Conservation (phyloP, 805 yeast species). For the Metahyphopichia silvanorum region DNA sequence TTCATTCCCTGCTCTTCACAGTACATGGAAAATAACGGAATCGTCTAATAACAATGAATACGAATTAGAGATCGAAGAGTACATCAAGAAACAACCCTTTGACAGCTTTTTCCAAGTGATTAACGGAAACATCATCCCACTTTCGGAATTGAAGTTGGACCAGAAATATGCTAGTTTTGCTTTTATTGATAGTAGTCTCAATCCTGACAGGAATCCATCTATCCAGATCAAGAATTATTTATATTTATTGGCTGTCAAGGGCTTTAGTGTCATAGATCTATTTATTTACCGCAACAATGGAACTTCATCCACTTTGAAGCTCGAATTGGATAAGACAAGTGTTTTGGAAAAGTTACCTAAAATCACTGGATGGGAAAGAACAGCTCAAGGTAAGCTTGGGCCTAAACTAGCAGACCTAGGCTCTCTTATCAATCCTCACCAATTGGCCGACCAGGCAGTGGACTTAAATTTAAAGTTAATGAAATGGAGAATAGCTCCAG, state of each 20-base stretch:
- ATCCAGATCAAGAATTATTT: constrained; percentile 59
- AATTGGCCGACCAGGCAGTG: constrained; percentile 86
- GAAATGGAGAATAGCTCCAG: constrained; percentile 96
- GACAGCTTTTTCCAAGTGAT: constrained; percentile 11
- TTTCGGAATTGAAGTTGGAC: neutral
- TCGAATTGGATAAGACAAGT: constrained; percentile 9
- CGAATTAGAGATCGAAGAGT: neutral
- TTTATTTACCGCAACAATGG: constrained; percentile 21
- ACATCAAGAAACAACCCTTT: neutral
- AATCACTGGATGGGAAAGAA: constrained; percentile 89
- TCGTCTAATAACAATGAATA: constrained; percentile 2
- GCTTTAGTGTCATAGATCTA: constrained; percentile 16
- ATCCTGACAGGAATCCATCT: constrained; percentile 35
- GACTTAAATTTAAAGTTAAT: constrained; percentile 86
- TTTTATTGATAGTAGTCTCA: constrained; percentile 31
- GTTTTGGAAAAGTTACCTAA: constrained; percentile 30
- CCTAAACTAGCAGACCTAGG: constrained; percentile 87
- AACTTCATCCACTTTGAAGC: constrained; percentile 12
- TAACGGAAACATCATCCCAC: constrained; percentile 3
- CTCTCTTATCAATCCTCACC: constrained; percentile 72
- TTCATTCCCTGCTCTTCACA: constrained; percentile 64
- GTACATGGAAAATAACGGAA: constrained; percentile 42
- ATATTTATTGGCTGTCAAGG: constrained; percentile 36
- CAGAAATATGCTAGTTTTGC: constrained; percentile 16
- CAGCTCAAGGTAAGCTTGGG: constrained; percentile 63